Base-by-base conservation (phyloP, 164 flowering plant species). In the Vitis rotundifolia region DNA sequence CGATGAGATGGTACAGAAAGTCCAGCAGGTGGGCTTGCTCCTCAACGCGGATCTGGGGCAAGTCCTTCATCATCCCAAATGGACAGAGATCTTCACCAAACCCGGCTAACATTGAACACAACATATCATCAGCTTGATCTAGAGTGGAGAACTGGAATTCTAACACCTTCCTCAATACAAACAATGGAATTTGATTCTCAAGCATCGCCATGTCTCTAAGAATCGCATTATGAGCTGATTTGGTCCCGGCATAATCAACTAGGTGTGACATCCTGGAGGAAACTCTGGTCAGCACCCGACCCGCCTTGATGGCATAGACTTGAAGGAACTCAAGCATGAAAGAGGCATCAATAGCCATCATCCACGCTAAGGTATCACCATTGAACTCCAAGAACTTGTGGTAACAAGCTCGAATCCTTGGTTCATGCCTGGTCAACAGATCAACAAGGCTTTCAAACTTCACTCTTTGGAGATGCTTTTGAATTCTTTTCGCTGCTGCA, bases 141-240 rank as follows among this genome's bases (percentile, higher is more conserved):
- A 55, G 14, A 0, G 88, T 80, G 1, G 63, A 12, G 29, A 60
- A 55, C 47, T 67, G 80, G n/a, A 75, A 65, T 56, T 83, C 83
- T 49, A 86, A 18, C 58, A 77, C 54, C 55, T 75, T 81, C 48
- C 83, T 51, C 67, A 69, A 5, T 2, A 80, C 71, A 67, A 81
- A 83, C 16, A 84, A 47, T 1, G 90, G 91, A 22, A 87, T 85
- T 67, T 87, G 91, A 67, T 87, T 87, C 79, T 87, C 91, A 1
- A 85, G 73, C 86, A 85, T 82, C 18, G 75, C 52, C 3, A 81
- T 70, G 37, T 87, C 91, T 64, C 84, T 82, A 12, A 83, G 76
- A 52, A 87, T 77, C 1, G 81, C 78, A 14, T 82, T 72, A 49
- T 82, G 84, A 1, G 78, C 80, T 1, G 78, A 68, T 64, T 80